Base-by-base conservation (phyloP, 2,329 filamentous ascomycete genomes). In the Remersonia thermophila region DNA sequence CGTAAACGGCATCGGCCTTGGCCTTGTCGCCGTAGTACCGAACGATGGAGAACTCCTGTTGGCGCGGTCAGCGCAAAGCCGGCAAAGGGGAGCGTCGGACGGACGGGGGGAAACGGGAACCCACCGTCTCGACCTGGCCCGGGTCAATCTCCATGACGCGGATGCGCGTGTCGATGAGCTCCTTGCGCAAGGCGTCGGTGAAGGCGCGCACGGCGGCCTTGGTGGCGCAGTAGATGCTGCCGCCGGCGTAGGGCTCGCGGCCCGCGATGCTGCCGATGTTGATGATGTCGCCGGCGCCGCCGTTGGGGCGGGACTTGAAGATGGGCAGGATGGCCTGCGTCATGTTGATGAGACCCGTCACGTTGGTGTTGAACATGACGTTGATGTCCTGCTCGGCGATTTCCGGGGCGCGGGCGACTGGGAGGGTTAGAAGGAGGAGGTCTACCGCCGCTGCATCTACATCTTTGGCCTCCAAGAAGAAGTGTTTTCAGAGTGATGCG, bases 341-440 rank as follows among this genome's bases (percentile, higher is more conserved):
- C 81, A 96, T 84, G 66, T 89, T 83, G 65, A 98, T 91, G 25
- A 98, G 69, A 18, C 91, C 91, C 2, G 82, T 91, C 35, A 96
- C 87, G 57, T 98, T 98, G 40, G 91, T 96, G 32, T 73, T 63
- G 55, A 95, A 84, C 86, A 96, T 95, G 56, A 78, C 53, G 50
- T 81, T 69, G 50, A 95, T 81, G 61, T 98, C 89, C 40, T 79
- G 77, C 51, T 83, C 70, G 12, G 68, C 70, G 55, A 98, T 95
- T 28, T 83, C 73, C 13, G 87, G 87, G 1, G 86, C 85, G 15
- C 41, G 37, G 23, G 41, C 41, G 27, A 43, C 41, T 43, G 29
- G 9, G 13, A 6, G 28, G 5, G 14, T 36, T 15, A 23, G 20
- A 23, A 23, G 9, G 9, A 23, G 5, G 5, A 5, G 9, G 5